A percentile compares a stretch with the other conserved stretches of the same genome.
These are phyloP conservation scores for Talinum fruticosum DNA, from an alignment of 148 eudicot genomes.

Conservation along the genomic window DNA sequence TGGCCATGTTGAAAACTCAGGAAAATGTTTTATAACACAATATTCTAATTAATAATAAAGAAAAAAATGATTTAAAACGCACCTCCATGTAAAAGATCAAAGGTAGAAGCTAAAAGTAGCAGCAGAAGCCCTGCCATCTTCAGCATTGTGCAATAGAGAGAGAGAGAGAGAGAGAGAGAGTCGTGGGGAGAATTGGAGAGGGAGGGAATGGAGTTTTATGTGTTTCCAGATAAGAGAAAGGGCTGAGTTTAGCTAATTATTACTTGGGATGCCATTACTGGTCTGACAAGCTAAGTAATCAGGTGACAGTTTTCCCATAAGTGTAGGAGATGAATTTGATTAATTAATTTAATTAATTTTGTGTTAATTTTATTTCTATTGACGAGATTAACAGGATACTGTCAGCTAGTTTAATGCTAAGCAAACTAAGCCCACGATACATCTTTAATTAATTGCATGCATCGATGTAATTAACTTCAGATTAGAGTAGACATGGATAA, in stretches of 20 bases:
- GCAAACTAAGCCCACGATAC: too few species aligned
- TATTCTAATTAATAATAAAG: too few species aligned
- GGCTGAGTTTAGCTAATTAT: slow-evolving; percentile 8
- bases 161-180: not conserved
- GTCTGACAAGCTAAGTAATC: slow-evolving; percentile 11
- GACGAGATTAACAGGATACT: too few species aligned
- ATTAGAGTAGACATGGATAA: too few species aligned
- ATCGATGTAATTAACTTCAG: too few species aligned
- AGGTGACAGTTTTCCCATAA: not conserved
- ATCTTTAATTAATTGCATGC: too few species aligned
- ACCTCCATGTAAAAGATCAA: slow-evolving; percentile 32
- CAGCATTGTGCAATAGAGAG: not conserved
- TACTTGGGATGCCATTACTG: slow-evolving; percentile 29
- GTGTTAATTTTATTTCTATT: too few species aligned
- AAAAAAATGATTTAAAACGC: not conserved
- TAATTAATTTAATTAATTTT: too few species aligned
- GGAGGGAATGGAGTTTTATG: slow-evolving; percentile 20
- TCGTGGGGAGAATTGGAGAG: not conserved
- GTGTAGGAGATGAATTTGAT: not conserved
- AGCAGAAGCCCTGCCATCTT: slow-evolving; percentile 17
- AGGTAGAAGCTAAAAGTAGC: slow-evolving; percentile 27
- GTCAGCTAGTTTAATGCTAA: too few species aligned
- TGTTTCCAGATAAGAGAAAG: slow-evolving; percentile 1
- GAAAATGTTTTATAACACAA: too few species aligned
- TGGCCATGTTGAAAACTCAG: too few species aligned